Evolutionary conservation across 1,139 yeast species (phyloP).

Genomic region (Hansenula anomala): DNA sequence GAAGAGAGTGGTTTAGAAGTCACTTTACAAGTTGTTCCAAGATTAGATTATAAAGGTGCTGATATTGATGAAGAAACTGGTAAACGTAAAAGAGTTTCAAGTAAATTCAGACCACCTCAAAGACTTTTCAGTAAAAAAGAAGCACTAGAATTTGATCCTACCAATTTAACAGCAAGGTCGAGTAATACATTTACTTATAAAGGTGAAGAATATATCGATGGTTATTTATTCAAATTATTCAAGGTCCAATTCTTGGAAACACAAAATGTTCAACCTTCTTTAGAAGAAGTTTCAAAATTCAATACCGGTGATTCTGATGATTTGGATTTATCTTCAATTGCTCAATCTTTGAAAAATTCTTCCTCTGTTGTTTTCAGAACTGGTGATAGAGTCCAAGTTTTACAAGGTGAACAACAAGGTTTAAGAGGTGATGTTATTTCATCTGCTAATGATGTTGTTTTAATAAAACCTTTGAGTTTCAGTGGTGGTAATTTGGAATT

Average conservation of each 20-base stretch:
- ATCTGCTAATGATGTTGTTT: slow-evolving; percentile 37
- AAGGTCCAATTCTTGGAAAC: slow-evolving; percentile 78
- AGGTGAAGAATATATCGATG: slow-evolving; percentile 87
- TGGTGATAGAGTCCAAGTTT: slow-evolving; percentile 90
- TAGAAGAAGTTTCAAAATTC: slow-evolving; percentile 85
- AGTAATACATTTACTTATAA: slow-evolving; percentile 69
- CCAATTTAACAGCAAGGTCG: slow-evolving; percentile 63
- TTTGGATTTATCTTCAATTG: slow-evolving; percentile 78
- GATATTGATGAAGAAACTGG: slow-evolving; percentile 48
- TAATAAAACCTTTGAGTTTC: slow-evolving; percentile 42
- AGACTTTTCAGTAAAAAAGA: slow-evolving; percentile 77
- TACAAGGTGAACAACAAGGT: slow-evolving; percentile 91
- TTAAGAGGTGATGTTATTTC: slow-evolving; percentile 76
- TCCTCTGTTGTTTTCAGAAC: slow-evolving; percentile 70
- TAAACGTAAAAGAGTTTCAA: slow-evolving; percentile 45
- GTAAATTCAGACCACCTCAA: slow-evolving; percentile 73
- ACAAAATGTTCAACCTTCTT: slow-evolving; percentile 78
- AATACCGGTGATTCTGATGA: slow-evolving; percentile 65
- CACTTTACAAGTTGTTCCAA: slow-evolving; percentile 84
- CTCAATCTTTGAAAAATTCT: slow-evolving; percentile 73
- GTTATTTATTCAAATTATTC: slow-evolving; percentile 82
- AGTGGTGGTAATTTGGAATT: slow-evolving; percentile 52
- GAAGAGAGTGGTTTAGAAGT: slow-evolving; percentile 95
- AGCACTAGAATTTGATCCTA: slow-evolving; percentile 59
- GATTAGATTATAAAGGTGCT: slow-evolving; percentile 73